Evolutionary conservation across 306 rosid species (phyloP), one percentile per base, ranked within the genome.

Genomic region (Oemleria cerasiformis): DNA sequence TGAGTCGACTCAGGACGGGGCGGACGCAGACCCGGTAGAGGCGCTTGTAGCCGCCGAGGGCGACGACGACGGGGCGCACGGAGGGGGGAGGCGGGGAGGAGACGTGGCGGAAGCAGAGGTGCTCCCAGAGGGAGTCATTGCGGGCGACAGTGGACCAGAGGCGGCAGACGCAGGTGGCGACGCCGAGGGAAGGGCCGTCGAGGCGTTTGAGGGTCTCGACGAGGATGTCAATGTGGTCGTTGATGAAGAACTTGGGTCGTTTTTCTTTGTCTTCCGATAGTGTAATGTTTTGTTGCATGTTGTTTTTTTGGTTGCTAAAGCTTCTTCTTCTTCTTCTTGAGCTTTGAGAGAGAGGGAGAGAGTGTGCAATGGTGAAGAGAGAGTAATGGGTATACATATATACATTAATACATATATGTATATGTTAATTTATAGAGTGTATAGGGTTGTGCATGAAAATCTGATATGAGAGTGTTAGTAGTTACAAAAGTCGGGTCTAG

Each of bases 181-280:
- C 88, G 5, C 96, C 96, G 16, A 94, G 84, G 15, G 98, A 91
- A 1, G 91, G 85, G 4, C 96, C 98, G 82, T 91, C 98, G 23
- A 94, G 96, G 38, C 96, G 90, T 75, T 87, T 89, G 13, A 94
- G 95, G 78, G 91, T 73, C 74, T 94, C 98, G 12, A 83, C 54
- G 42, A 94, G 96, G 66, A 94, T 85, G 79, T 94, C 98, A 38
- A 88, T 50, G 88, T 95, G 85, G 90, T 95, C 97, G 85, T 95
- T 95, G 78, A 95, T 86, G 82, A 65, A 77, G 72, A 91, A 91
- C 81, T 72, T 79, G 43, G n/a, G 83, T 19, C 80, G 76, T 77
- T 85, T 84, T 55, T 73, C 76, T 68, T 42, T 45, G 13, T 74
- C 70, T n/a, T 68, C 87, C 11, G 77, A 59, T 67, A 38, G 23